Base-by-base conservation (phyloP, 129 eudicot species). In the Artemisia tridentata region DNA sequence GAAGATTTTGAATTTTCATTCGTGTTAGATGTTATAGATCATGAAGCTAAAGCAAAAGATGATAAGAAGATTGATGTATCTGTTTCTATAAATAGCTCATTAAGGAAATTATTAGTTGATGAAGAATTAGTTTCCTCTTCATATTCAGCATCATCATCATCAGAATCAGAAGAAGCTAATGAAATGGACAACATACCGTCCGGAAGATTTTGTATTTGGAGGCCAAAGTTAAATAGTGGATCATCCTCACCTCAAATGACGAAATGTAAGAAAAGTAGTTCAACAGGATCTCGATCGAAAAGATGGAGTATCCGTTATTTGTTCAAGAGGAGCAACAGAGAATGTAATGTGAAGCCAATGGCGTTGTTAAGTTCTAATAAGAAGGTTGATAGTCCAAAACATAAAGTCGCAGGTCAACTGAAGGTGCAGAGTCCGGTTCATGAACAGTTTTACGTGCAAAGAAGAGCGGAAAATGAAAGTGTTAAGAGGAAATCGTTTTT, bases 171-270 rank as follows among this genome's bases (percentile, higher is more conserved):
- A 52, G 92, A 84, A 34, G 83, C 73, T 3, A 88, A 85, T 7
- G 91, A 85, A 12, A 29, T 81, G 46, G 96, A 85, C 74, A 20
- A 59, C 7, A 6, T 88, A 64, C 80, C 86, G 9, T 57, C 84
- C 7, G 88, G 85, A 31, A 66, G 79, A 9, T 88, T 79, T 84
- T 88, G 96, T 62, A 80, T 85, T 1, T 83, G 88, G 91, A 78
- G 71, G 60, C 87, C 87, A 7, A 85, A 78, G 3, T 15, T 12
- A 9, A 74, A 63, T 7, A 73, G 52, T 10, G 16, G 63, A 4
- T 61, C 83, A 12, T 69, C 61, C 3, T 16, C 23, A 14, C 52
- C 74, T 5, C 38, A 29, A 29, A 29, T 29, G 38, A 29, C 38
- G 38, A 51, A 52, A 19, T 71, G 85, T 56, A 85, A 75, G 61